Conservation (phyloP, 176 grass and related monocot species). For the Tillandsia fasciculata region DNA sequence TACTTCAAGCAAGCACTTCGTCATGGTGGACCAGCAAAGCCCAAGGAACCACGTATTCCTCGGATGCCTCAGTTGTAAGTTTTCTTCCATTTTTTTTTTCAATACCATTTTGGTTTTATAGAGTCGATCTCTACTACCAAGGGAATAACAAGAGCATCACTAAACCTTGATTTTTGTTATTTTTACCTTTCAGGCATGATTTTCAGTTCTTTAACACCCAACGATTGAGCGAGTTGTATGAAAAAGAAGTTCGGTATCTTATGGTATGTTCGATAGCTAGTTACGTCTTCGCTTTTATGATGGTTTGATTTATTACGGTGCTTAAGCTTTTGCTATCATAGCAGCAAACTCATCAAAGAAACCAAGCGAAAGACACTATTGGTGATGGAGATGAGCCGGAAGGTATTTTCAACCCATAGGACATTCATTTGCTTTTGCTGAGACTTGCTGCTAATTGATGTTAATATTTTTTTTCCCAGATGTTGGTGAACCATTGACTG, state of each 20-base stretch:
- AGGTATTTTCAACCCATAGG: slow-evolving; percentile 33
- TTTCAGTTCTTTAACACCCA: slow-evolving; percentile 99
- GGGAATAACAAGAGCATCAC: background rate
- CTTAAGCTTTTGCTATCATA: slow-evolving; percentile 17
- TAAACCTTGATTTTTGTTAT: background rate
- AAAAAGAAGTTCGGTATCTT: slow-evolving; percentile 97
- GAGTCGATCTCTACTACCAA: background rate
- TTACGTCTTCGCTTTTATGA: background rate
- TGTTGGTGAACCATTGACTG: slow-evolving; percentile 65
- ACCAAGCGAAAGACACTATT: slow-evolving; percentile 86
- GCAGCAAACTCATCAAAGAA: slow-evolving; percentile 73
- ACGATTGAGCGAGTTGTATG: slow-evolving; percentile 85
- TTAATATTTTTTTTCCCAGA: slow-evolving; percentile 44
- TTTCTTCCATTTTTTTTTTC: background rate
- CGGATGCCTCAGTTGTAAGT: slow-evolving; percentile 65
- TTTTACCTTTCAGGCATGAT: slow-evolving; percentile 60
- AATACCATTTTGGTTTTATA: background rate
- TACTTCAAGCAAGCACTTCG: slow-evolving; percentile 98
- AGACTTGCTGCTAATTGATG: slow-evolving; percentile 25
- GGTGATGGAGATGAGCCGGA: slow-evolving; percentile 81
- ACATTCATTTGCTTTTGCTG: slow-evolving; percentile 10
- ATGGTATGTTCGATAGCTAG: slow-evolving; percentile 43
- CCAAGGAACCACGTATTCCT: slow-evolving; percentile 81
- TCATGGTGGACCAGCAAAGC: slow-evolving; percentile 77
- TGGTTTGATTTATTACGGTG: background rate